phyloP scores from a whole-genome alignment of 805 yeast genomes.

The Ogataea allantospora region DNA sequence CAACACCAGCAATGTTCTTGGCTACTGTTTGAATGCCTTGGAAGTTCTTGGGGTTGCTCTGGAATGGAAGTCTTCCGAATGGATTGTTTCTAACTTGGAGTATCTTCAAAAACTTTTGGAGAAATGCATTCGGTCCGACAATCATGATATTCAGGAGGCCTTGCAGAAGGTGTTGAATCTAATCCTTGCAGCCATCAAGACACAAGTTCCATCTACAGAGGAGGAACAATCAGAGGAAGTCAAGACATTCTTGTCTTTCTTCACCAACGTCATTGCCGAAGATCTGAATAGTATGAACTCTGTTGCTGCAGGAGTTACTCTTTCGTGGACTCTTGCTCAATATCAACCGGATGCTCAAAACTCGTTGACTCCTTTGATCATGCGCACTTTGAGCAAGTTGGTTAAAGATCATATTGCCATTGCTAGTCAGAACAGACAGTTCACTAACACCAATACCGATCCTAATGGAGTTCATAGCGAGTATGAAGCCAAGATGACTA shows the following conservation, averaged over 20 bases:
- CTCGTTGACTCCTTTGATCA: conserved; percentile 67
- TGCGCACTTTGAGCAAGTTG: conserved; percentile 85
- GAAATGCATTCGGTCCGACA: conserved; percentile 76
- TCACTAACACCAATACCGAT: conserved; percentile 18
- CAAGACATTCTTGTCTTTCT: conserved; percentile 55
- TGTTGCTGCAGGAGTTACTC: conserved; percentile 82
- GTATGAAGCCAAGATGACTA: conserved; percentile 76
- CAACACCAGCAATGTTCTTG: conserved; percentile 62
- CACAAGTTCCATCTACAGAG: conserved; percentile 39
- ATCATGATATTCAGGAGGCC: conserved; percentile 84
- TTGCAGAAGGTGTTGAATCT: conserved; percentile 71
- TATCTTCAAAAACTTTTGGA: conserved; percentile 74
- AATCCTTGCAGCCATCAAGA: conserved; percentile 63
- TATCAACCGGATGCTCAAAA: conserved; percentile 74
- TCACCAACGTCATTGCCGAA: conserved; percentile 71
- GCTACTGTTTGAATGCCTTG: conserved; percentile 84
- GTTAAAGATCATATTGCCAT: conserved; percentile 82
- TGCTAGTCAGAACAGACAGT: conserved; percentile 46
- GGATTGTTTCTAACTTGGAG: conserved; percentile 73
- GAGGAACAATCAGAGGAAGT: conserved; percentile 63
- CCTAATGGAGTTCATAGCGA: conserved; percentile 38
- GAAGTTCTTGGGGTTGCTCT: conserved; percentile 84
- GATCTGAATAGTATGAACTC: conserved; percentile 71
- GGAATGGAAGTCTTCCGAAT: conserved; percentile 69
- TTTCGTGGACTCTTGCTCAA: conserved; percentile 76